phyloP scores from a whole-genome alignment of 1,139 yeast species.

The Lodderomyces margitis region DNA sequence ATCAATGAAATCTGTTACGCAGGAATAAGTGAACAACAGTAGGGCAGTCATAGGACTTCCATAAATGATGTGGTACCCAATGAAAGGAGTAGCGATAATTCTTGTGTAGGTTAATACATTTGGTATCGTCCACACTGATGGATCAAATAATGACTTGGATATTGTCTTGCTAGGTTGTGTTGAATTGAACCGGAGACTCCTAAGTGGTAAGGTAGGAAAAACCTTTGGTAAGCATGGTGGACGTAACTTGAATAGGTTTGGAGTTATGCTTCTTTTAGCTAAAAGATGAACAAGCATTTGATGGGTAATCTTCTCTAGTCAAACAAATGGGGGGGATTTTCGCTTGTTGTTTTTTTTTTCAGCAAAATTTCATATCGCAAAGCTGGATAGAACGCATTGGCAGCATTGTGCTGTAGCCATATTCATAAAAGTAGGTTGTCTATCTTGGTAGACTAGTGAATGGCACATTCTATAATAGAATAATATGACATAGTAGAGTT shows the following conservation, averaged over 20 bases:
- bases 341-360: neutral
- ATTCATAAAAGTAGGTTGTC: no score
- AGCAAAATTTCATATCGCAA: neutral
- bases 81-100: conserved; percentile 72
- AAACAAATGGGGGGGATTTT: neutral
- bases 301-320: neutral
- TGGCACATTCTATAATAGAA: no score
- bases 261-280: neutral
- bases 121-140: conserved; percentile 57
- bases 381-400: neutral
- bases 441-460: no score
- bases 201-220: neutral
- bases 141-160: conserved; percentile 6
- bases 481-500: no score
- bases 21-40: conserved; percentile 74
- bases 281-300: conserved; percentile 3
- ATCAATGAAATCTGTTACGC: conserved; percentile 87
- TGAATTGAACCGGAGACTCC: conserved; percentile 1
- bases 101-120: conserved; percentile 80
- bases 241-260: neutral
- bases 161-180: neutral
- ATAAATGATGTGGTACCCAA: conserved; percentile 73
- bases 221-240: neutral
- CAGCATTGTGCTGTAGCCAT: no score
- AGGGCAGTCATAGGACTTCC: conserved; percentile 65